A percentile compares a stretch with the other conserved stretches of the same genome.
Conservation (phyloP, 176 grass and related monocot species). For the Oryza punctata region DNA sequence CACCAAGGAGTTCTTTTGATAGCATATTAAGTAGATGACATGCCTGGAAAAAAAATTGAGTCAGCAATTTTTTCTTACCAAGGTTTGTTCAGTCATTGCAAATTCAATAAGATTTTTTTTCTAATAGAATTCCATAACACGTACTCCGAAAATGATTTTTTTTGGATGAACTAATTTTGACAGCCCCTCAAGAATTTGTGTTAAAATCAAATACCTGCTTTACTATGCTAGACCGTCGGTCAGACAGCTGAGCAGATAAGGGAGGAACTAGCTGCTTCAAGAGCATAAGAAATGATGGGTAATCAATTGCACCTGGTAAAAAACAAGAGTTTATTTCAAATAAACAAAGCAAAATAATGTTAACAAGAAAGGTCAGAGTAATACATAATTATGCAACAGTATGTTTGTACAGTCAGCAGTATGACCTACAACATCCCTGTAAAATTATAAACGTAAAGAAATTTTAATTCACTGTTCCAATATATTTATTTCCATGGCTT, state of each 20-base stretch:
- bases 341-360: background rate
- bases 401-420: constrained; percentile 19
- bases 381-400: constrained; percentile 23
- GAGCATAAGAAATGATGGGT: constrained; percentile 70
- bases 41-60: constrained; percentile 45
- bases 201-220: constrained; percentile 58
- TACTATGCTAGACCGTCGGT: constrained; percentile 81
- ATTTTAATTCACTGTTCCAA: background rate
- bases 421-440: background rate
- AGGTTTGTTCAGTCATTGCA: constrained; percentile 17
- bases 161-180: constrained; percentile 2
- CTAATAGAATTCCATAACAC: background rate
- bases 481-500: background rate
- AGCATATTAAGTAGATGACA: constrained; percentile 84
- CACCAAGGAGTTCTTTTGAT: constrained; percentile 82
- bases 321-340: background rate
- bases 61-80: constrained; percentile 21
- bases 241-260: constrained; percentile 64
- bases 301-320: constrained; percentile 70
- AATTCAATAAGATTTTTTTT: constrained; percentile 21
- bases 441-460: constrained; percentile 20
- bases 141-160: constrained; percentile 8
- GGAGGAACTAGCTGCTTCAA: constrained; percentile 75
- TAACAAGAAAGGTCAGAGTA: constrained; percentile 21
- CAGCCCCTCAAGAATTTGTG: constrained; percentile 2